Base-by-base conservation (phyloP, 805 yeast species). In the Candida tammaniensis region DNA sequence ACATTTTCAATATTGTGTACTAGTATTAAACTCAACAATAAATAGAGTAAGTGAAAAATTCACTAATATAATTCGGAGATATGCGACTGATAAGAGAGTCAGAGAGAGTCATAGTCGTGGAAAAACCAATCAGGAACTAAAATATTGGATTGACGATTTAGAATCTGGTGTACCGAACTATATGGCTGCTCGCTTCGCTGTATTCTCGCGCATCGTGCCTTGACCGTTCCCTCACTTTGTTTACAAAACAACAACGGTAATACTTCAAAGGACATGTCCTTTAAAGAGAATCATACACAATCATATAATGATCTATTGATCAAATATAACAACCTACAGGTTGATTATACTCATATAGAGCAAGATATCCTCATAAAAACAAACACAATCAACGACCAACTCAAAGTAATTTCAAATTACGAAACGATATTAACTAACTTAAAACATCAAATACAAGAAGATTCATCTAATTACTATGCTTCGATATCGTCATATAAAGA, bases 401-500 rank as follows among this genome's bases (percentile, higher is more conserved):
- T 44, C 3, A 54, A 47, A 17, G 56, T 54, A 32, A 32, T 57
- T 4, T 24, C 40, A 17, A 48, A 43, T 28, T 51, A 50, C 23
- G 72, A 67, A 35, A 44, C 49, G 20, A 42, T 47, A 20, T 42
- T 65, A 17, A 55, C 54, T 24, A 42, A 42, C 11, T 42, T 55
- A 15, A 43, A 40, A 24, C 30, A 14, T 26, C 57, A 63, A 33
- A 51, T 49, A 5, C 66, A 64, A 12, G 49, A 54, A 39, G 36
- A 39, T 18, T 52, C 55, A 30, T 48, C 51, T 25, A 52, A 47
- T 17, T 58, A 56, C n/a, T 33, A 59, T 11, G 55, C 52, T 30
- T 68, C 66, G 36, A 35, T 62, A 12, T 28, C 39, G 10, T 54
- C 48, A 32, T 64, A 66, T 47, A 54, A 60, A 34, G 61, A 56